Percentiles rank a stretch among this genome's conserved stretches.
Evolutionary conservation across 306 rosid species (phyloP).

Genomic region (Herpetospermum pedunculosum): DNA sequence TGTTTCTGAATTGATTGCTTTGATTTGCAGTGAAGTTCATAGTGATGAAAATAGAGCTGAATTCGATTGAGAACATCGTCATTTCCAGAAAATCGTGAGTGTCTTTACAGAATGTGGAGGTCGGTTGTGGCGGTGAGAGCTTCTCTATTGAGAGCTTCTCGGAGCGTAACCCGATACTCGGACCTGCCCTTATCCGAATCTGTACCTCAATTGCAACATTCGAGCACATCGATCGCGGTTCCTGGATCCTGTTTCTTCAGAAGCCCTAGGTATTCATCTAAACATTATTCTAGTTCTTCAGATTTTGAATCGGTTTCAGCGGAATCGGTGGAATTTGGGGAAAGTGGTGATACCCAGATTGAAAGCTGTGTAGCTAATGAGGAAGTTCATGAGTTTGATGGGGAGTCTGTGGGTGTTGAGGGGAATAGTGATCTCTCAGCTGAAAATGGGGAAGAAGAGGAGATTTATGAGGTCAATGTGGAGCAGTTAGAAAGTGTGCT

Average conservation of each 20-base stretch:
- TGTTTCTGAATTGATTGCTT: background rate
- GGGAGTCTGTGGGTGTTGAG: background rate
- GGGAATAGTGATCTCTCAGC: constrained; percentile 3
- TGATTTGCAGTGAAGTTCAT: background rate
- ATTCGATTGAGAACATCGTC: background rate
- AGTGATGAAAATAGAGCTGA: background rate
- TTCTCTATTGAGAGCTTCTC: constrained; percentile 1
- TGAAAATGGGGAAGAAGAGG: constrained; percentile 10
- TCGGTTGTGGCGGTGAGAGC: background rate
- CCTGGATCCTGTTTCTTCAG: background rate
- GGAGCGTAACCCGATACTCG: background rate
- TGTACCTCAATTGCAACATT: background rate
- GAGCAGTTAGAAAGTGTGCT: constrained; percentile 41
- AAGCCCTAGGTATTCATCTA: constrained; percentile 3
- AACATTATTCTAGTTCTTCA: background rate
- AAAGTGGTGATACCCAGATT: background rate
- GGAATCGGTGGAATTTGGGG: constrained; percentile 1
- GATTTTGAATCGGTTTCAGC: background rate
- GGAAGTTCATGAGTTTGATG: constrained; percentile 7
- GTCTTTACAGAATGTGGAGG: constrained; percentile 3
- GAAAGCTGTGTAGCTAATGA: background rate
- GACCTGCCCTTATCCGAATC: background rate
- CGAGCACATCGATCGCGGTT: background rate
- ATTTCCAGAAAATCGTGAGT: background rate
- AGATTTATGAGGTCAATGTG: constrained; percentile 29